Percentiles rank a stretch among this genome's conserved stretches.
Conservation (phyloP, 805 yeast genomes). For the Schwanniomyces occidentalis region DNA sequence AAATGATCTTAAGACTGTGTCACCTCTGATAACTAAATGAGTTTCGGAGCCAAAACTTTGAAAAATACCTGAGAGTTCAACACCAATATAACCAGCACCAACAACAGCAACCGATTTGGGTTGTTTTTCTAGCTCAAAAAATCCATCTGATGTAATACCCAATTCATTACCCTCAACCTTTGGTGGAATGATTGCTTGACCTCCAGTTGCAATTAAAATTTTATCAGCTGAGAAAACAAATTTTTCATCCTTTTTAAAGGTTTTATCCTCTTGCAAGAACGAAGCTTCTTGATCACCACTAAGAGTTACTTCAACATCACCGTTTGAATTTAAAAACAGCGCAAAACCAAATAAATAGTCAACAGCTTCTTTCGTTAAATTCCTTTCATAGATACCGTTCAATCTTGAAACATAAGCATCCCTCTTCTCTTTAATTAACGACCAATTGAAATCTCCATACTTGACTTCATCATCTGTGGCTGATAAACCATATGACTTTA, state of each 20-base stretch:
- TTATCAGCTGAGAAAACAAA: conserved; percentile 74
- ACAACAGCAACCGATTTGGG: conserved; percentile 93
- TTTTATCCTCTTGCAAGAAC: conserved; percentile 31
- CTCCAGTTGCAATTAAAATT: conserved; percentile 91
- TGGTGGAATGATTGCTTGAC: conserved; percentile 71
- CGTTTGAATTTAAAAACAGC: conserved; percentile 58
- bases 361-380: conserved; percentile 85
- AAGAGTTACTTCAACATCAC: conserved; percentile 73
- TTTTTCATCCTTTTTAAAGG: conserved; percentile 50
- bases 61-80: conserved; percentile 94
- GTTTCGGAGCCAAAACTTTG: conserved; percentile 84
- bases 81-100: conserved; percentile 98
- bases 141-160: conserved; percentile 89
- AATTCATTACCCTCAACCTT: conserved; percentile 75
- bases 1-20: conserved; percentile 83
- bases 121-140: conserved; percentile 75
- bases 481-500: conserved; percentile 79
- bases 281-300: conserved; percentile 40
- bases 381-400: conserved; percentile 91
- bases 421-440: conserved; percentile 75
- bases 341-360: conserved; percentile 88
- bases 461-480: conserved; percentile 51
- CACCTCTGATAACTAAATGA: conserved; percentile 86
- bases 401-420: conserved; percentile 87
- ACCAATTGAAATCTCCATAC: conserved; percentile 73